Percentiles rank a stretch among this genome's conserved stretches.
Evolutionary conservation across 202 grass and related monocot genomes (phyloP).

Genomic region (Panicum hallii): DNA sequence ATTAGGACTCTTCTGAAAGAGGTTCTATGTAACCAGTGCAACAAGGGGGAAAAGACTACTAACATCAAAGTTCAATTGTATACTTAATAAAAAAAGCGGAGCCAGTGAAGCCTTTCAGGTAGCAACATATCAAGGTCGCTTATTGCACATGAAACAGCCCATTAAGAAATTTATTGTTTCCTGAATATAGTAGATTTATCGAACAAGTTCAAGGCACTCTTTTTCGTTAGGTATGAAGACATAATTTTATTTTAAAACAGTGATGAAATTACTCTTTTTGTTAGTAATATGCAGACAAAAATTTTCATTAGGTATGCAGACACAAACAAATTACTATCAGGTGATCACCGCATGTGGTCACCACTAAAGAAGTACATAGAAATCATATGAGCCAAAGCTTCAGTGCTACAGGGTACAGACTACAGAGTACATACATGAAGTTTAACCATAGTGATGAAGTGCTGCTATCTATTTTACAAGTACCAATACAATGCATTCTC

Average conservation of each 20-base stretch:
- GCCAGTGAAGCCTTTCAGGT: neutral
- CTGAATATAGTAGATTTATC: neutral
- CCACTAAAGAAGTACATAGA: neutral
- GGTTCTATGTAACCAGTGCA: neutral
- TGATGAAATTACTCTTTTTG: neutral
- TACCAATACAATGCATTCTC: neutral
- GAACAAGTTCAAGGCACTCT: neutral
- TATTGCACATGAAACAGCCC: neutral
- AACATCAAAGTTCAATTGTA: neutral
- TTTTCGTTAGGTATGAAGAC: neutral
- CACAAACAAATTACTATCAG: neutral
- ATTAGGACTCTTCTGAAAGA: conserved; percentile 1
- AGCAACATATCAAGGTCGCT: neutral
- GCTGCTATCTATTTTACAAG: neutral
- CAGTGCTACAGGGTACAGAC: neutral
- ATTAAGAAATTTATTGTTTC: neutral
- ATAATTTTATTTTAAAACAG: neutral
- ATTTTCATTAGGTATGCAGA: neutral
- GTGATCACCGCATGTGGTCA: neutral
- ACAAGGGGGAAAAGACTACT: neutral
- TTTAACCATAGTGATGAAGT: neutral
- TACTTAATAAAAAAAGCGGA: neutral
- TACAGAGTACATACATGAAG: neutral
- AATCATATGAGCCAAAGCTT: neutral
- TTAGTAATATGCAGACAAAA: neutral